A percentile compares a stretch with the other conserved stretches of the same genome.
Conservation (phyloP, 106 monocot genomes). For the Dioscorea alata region DNA sequence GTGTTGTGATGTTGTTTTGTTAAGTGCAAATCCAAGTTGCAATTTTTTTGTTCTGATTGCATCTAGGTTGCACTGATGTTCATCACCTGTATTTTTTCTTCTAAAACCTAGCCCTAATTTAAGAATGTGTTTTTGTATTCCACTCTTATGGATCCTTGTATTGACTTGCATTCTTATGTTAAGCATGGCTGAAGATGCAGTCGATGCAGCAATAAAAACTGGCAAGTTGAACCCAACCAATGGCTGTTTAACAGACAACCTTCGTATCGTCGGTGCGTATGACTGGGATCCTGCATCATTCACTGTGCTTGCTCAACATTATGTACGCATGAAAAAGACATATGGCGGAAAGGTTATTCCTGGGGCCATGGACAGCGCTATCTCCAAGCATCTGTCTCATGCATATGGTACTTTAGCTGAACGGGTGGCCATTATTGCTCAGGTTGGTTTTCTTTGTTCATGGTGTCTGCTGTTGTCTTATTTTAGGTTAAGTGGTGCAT, state of each 20-base stretch:
- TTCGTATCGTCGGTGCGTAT: slow-evolving; percentile 67
- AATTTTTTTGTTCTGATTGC: too few relatives aligned
- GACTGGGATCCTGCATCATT: slow-evolving; percentile 91
- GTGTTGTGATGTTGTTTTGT: too few relatives aligned
- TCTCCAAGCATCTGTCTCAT: slow-evolving; percentile 89
- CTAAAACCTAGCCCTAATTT: too few relatives aligned
- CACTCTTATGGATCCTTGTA: not conserved
- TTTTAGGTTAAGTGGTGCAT: too few relatives aligned
- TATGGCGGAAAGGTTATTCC: slow-evolving; percentile 76
- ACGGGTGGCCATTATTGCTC: slow-evolving; percentile 84
- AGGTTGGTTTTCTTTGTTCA: slow-evolving; percentile 33
- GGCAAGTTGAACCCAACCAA: slow-evolving; percentile 77
- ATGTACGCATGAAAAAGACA: slow-evolving; percentile 78
- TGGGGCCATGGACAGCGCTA: slow-evolving; percentile 73
- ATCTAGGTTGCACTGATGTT: too few relatives aligned
- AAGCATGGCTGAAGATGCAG: slow-evolving; percentile 99
- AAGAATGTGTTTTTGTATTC: not conserved
- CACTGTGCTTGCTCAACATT: slow-evolving; percentile 77
- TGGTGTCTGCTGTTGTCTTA: not conserved
- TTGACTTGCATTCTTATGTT: slow-evolving; percentile 3
- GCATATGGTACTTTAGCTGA: slow-evolving; percentile 84
- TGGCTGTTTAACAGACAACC: slow-evolving; percentile 65
- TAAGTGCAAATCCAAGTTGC: too few relatives aligned
- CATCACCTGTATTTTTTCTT: too few relatives aligned
- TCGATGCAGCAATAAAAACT: slow-evolving; percentile 81